phyloP scores from a whole-genome alignment of 805 yeast genomes.

The Cyberlindnera saturnus region DNA sequence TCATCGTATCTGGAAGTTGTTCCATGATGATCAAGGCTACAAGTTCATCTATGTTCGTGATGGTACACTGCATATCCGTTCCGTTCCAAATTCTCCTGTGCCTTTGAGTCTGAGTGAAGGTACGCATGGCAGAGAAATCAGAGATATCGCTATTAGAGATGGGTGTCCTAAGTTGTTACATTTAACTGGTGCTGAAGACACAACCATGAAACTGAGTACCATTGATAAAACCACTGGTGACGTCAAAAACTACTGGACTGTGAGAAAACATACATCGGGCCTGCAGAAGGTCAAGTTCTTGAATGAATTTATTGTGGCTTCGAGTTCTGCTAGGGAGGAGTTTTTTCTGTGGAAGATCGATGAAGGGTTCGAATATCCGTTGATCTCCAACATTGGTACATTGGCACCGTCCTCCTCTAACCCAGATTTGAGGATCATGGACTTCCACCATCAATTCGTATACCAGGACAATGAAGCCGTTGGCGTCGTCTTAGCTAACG shows the following conservation, averaged over 20 bases:
- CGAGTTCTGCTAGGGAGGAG: constrained; percentile 86
- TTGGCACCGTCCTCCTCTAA: constrained; percentile 50
- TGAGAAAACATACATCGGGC: constrained; percentile 84
- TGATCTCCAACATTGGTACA: constrained; percentile 42
- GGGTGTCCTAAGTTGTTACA: constrained; percentile 33
- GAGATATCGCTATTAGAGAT: constrained; percentile 60
- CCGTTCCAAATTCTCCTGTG: constrained; percentile 19
- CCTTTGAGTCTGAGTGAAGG: constrained; percentile 47
- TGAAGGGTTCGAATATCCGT: constrained; percentile 32
- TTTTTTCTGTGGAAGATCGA: constrained; percentile 70
- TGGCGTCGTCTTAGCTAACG: constrained; percentile 57
- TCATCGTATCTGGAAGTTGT: constrained; percentile 75
- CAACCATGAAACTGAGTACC: constrained; percentile 58
- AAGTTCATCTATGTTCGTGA: constrained; percentile 57
- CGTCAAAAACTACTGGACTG: constrained; percentile 47
- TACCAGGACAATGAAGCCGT: constrained; percentile 20
- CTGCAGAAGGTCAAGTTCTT: constrained; percentile 68
- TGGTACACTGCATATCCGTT: constrained; percentile 38
- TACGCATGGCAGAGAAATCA: constrained; percentile 86
- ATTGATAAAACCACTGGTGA: constrained; percentile 31
- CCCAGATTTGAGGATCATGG: constrained; percentile 91
- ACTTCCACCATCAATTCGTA: constrained; percentile 50
- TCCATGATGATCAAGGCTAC: constrained; percentile 24
- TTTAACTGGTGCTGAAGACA: constrained; percentile 86
- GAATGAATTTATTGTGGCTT: constrained; percentile 38